Conservation (phyloP, 495 filamentous ascomycete species). For the Trichoderma virens region DNA sequence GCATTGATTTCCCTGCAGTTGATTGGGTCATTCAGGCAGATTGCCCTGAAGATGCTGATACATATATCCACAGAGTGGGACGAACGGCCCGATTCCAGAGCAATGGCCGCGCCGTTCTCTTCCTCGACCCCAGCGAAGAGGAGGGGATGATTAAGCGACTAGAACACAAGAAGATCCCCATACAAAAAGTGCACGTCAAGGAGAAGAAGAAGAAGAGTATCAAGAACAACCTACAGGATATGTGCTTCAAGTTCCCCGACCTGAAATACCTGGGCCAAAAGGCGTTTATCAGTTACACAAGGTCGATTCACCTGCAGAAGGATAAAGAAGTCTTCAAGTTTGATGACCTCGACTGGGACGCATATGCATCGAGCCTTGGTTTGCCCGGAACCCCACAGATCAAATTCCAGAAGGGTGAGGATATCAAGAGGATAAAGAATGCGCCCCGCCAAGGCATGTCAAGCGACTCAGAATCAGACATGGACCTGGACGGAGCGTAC, state of each 20-base stretch:
- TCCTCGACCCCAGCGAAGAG: slow-evolving; percentile 88
- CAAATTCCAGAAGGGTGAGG: slow-evolving; percentile 81
- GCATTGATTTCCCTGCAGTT: slow-evolving; percentile 91
- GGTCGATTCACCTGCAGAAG: slow-evolving; percentile 77
- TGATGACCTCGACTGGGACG: slow-evolving; percentile 71
- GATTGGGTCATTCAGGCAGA: slow-evolving; percentile 97
- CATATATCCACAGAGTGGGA: slow-evolving; percentile 95
- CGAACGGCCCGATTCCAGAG: slow-evolving; percentile 91
- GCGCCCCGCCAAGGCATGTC: slow-evolving; percentile 55
- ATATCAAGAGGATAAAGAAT: slow-evolving; percentile 82
- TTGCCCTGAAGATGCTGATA: slow-evolving; percentile 92
- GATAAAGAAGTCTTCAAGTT: slow-evolving; percentile 89
- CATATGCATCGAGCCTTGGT: slow-evolving; percentile 75
- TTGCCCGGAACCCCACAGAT: slow-evolving; percentile 86
- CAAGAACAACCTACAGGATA: slow-evolving; percentile 73
- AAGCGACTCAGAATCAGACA: slow-evolving; percentile 39
- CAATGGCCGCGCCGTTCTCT: slow-evolving; percentile 78
- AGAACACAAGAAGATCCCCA: slow-evolving; percentile 78
- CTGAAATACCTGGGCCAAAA: slow-evolving; percentile 95
- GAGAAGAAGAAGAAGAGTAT: slow-evolving; percentile 85
- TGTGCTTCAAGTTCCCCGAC: slow-evolving; percentile 92
- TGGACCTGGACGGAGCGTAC: slow-evolving; percentile 36
- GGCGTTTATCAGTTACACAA: slow-evolving; percentile 82
- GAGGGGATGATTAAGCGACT: slow-evolving; percentile 73
- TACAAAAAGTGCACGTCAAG: slow-evolving; percentile 75